A percentile compares a stretch with the other conserved stretches of the same genome.
Conservation (phyloP, 23 red algal species). For the Gracilaria caudata region DNA sequence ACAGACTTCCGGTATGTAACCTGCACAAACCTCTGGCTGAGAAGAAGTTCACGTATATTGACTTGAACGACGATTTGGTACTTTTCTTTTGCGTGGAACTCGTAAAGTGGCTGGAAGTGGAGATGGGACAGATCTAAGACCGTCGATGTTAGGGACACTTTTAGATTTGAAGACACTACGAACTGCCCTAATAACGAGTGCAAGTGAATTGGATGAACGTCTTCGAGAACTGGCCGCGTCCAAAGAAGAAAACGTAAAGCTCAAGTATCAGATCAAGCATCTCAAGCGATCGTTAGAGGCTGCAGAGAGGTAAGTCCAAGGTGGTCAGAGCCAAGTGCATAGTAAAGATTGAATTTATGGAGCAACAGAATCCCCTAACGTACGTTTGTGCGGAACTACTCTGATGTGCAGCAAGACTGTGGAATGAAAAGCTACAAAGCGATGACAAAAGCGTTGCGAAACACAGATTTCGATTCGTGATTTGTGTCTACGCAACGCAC, state of each 20-base stretch:
- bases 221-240: constrained; percentile 11
- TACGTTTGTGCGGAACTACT: not conserved
- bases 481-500: not conserved
- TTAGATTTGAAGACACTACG: constrained; percentile 39
- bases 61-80: not conserved
- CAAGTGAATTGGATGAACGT: constrained; percentile 42
- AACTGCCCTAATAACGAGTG: constrained; percentile 24
- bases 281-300: constrained; percentile 51
- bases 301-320: constrained; percentile 40
- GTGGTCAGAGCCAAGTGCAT: not conserved
- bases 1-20: constrained; percentile 6
- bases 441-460: not conserved
- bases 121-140: constrained; percentile 35
- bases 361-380: not conserved
- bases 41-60: not conserved
- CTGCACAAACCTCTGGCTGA: not conserved
- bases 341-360: not conserved
- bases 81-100: not conserved
- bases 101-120: not conserved
- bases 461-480: not conserved
- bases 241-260: constrained; percentile 57
- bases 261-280: constrained; percentile 68
- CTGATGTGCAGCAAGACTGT: not conserved
- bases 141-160: constrained; percentile 9
- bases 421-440: not conserved